phyloP scores from a whole-genome alignment of 2,329 filamentous ascomycete species.

The Emergomyces orientalis region DNA sequence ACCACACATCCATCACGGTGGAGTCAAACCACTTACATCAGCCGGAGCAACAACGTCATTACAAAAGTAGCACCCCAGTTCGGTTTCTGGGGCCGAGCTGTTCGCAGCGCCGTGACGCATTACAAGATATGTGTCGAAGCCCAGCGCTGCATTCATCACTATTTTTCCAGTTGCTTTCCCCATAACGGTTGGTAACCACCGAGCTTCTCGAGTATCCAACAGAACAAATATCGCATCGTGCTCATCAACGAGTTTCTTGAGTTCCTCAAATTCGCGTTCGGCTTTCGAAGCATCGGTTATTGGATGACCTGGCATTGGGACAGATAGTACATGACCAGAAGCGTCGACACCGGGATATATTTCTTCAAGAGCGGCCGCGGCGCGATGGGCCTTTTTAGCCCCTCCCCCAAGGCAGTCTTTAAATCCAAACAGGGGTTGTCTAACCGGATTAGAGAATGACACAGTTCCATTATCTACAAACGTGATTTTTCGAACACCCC shows the following conservation, averaged over 20 bases:
- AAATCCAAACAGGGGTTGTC: constrained; percentile 86
- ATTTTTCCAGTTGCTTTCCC: constrained; percentile 88
- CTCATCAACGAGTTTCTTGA: constrained; percentile 65
- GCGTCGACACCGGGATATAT: constrained; percentile 89
- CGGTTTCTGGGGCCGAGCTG: constrained; percentile 47
- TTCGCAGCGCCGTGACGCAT: constrained; percentile 81
- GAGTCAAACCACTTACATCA: constrained; percentile 55
- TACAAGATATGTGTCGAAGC: constrained; percentile 93
- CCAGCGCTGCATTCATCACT: constrained; percentile 90
- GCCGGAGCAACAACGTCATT: constrained; percentile 93
- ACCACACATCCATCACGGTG: constrained; percentile 18
- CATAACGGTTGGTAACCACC: constrained; percentile 95
- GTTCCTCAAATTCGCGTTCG: constrained; percentile 62
- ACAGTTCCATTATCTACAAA: constrained; percentile 91
- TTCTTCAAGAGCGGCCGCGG: constrained; percentile 67
- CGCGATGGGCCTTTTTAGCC: constrained; percentile 68
- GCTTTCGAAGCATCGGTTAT: constrained; percentile 63
- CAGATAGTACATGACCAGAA: constrained; percentile 68
- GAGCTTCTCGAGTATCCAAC: constrained; percentile 89
- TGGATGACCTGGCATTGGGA: constrained; percentile 93
- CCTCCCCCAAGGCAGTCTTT: constrained; percentile 81
- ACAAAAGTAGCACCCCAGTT: constrained; percentile 94
- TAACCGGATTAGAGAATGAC: constrained; percentile 92
- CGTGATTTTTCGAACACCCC: constrained; percentile 91
- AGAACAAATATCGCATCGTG: constrained; percentile 94